A percentile compares a stretch with the other conserved stretches of the same genome.
phyloP scores from a whole-genome alignment of 2,329 filamentous ascomycete genomes.

The Pseudogymnoascus sp. region DNA sequence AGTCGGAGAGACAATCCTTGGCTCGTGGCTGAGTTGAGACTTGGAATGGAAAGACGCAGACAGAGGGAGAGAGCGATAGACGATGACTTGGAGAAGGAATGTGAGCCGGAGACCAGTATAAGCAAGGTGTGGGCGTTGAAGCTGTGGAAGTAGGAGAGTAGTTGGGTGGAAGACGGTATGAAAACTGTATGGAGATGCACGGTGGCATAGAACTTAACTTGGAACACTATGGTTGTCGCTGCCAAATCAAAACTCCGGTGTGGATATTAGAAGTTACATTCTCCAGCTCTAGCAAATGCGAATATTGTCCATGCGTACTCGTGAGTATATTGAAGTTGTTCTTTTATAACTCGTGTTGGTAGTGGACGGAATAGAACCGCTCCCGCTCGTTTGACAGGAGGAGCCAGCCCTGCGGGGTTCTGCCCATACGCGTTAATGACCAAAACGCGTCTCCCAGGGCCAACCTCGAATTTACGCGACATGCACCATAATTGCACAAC shows the following conservation, averaged over 20 bases:
- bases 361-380: not conserved
- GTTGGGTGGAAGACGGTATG: not conserved
- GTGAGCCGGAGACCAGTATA: not conserved
- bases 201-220: not conserved
- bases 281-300: not conserved
- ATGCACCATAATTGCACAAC: conserved; percentile 7
- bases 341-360: not conserved
- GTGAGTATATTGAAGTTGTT: not conserved
- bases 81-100: not conserved
- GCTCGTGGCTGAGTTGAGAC: not conserved
- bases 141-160: not conserved
- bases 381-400: not conserved
- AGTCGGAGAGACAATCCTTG: not conserved
- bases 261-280: not conserved
- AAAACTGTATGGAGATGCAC: not conserved
- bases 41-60: not conserved
- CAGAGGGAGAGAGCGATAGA: not conserved
- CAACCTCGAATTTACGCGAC: conserved; percentile 3
- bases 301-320: not conserved
- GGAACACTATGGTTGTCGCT: not conserved
- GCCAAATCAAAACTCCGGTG: not conserved
- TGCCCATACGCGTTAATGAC: not conserved
- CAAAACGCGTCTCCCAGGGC: conserved; percentile 3
- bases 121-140: not conserved
- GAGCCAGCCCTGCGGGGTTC: not conserved